phyloP scores from a whole-genome alignment of 1,139 yeast species.

The Lodderomyces orthopsilosis region DNA sequence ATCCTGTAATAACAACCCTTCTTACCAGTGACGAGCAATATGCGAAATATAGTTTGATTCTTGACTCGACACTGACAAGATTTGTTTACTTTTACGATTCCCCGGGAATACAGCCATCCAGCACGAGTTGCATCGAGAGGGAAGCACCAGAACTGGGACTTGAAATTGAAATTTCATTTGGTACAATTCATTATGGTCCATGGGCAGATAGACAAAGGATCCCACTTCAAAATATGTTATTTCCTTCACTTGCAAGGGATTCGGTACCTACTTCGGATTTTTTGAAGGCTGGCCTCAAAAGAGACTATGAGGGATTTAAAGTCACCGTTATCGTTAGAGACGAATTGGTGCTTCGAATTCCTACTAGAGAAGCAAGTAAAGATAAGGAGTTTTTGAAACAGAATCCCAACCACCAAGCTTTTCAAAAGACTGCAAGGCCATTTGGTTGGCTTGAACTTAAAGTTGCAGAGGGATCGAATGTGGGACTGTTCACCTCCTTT shows the following conservation, averaged over 20 bases:
- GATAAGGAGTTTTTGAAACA: constrained; percentile 39
- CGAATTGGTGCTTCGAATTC: constrained; percentile 68
- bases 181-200: constrained; percentile 84
- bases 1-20: constrained; percentile 30
- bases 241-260: constrained; percentile 68
- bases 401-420: constrained; percentile 15
- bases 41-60: constrained; percentile 72
- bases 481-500: constrained; percentile 49
- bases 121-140: constrained; percentile 15
- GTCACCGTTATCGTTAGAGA: constrained; percentile 58
- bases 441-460: constrained; percentile 92
- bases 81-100: constrained; percentile 65
- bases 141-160: constrained; percentile 60
- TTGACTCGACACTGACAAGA: constrained; percentile 60
- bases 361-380: constrained; percentile 82
- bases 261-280: constrained; percentile 37
- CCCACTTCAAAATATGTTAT: constrained; percentile 60
- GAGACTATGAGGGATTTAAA: constrained; percentile 59
- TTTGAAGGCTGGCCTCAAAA: constrained; percentile 40
- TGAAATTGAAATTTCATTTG: constrained; percentile 55
- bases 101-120: constrained; percentile 58
- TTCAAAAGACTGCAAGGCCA: constrained; percentile 38
- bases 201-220: constrained; percentile 90
- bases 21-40: constrained; percentile 57
- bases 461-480: constrained; percentile 50